Conservation (phyloP, 345 rosid genomes). For the Corchorus olitorius region DNA sequence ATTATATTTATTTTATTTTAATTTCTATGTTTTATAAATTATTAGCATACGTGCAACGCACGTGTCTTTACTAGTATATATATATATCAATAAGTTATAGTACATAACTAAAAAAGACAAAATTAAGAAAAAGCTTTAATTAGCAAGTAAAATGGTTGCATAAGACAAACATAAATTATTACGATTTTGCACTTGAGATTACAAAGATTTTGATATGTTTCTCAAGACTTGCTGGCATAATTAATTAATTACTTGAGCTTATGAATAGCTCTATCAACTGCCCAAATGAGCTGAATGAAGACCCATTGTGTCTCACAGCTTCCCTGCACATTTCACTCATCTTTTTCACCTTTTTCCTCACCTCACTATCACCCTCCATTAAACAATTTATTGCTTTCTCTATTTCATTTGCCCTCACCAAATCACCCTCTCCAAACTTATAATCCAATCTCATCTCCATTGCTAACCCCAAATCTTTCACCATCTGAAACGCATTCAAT, state of each 20-base stretch:
- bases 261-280: not conserved
- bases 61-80: no score
- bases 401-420: conserved; percentile 41
- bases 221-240: not conserved
- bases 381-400: conserved; percentile 28
- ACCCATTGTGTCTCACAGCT: conserved; percentile 33
- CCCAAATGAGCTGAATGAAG: conserved; percentile 21
- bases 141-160: no score
- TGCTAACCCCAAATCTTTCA: conserved; percentile 39
- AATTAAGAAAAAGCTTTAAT: no score
- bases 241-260: not conserved
- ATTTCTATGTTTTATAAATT: no score
- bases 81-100: no score
- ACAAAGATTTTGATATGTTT: no score
- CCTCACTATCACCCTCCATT: conserved; percentile 28
- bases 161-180: no score
- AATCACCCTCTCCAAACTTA: not conserved
- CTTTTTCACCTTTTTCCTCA: conserved; percentile 32
- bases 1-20: no score
- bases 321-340: conserved; percentile 27
- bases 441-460: conserved; percentile 41
- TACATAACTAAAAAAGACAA: no score
- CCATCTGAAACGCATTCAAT: conserved; percentile 49
- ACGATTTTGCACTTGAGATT: no score
- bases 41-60: no score